Evolutionary conservation across 148 eudicot genomes (phyloP).

Genomic region (Tetragonia tetragonoides): DNA sequence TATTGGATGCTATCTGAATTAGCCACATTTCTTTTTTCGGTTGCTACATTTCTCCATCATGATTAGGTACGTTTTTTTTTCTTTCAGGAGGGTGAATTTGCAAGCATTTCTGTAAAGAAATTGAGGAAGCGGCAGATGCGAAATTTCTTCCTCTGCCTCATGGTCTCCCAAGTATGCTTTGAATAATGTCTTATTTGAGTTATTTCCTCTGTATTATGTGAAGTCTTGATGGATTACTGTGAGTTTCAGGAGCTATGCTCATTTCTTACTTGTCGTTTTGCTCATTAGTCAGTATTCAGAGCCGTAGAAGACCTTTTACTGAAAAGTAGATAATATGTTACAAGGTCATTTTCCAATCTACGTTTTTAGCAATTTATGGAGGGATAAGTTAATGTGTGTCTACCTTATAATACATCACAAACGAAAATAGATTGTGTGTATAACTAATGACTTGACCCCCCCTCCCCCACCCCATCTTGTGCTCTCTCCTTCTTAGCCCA

Average conservation of each 20-base stretch:
- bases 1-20: not conserved
- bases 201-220: not conserved
- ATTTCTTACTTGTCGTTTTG: not conserved
- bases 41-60: not conserved
- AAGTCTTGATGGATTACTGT: not conserved
- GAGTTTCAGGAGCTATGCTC: not conserved
- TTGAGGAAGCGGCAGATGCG: slow-evolving; percentile 89
- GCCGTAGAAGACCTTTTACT: not conserved
- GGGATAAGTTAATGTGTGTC: too few species aligned
- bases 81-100: slow-evolving; percentile 86
- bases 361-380: too few species aligned
- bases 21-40: not conserved
- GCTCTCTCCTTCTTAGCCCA: too few species aligned
- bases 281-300: slow-evolving; percentile 5
- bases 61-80: slow-evolving; percentile 15
- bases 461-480: too few species aligned
- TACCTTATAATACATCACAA: too few species aligned
- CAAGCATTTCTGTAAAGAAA: slow-evolving; percentile 66
- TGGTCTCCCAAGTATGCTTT: slow-evolving; percentile 90
- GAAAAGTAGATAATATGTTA: too few species aligned
- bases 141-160: slow-evolving; percentile 78
- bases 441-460: too few species aligned
- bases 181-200: not conserved
- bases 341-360: too few species aligned
- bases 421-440: too few species aligned